phyloP scores from a whole-genome alignment of 495 filamentous ascomycete species.

The Penicillium soppii region DNA sequence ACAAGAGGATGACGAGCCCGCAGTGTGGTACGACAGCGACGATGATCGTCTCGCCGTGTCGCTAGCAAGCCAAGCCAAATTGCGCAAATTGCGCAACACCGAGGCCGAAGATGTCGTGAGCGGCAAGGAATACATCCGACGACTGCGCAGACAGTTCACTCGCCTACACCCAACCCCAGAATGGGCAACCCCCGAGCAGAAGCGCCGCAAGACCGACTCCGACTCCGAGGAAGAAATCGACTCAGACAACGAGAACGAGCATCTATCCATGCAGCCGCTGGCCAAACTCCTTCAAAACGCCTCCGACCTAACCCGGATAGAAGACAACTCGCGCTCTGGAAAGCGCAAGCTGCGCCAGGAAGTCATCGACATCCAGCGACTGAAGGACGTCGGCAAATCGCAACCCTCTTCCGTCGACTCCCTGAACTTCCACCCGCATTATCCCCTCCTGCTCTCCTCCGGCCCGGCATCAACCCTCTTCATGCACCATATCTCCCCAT shows the following conservation, averaged over 20 bases:
- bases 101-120: slow-evolving; percentile 83
- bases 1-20: slow-evolving; percentile 33
- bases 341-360: slow-evolving; percentile 77
- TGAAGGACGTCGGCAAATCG: slow-evolving; percentile 60
- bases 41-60: slow-evolving; percentile 86
- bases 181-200: slow-evolving; percentile 64
- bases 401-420: slow-evolving; percentile 76
- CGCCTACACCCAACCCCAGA: slow-evolving; percentile 75
- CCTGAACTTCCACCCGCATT: slow-evolving; percentile 82
- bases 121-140: slow-evolving; percentile 78
- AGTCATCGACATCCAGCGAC: slow-evolving; percentile 77
- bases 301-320: slow-evolving; percentile 51
- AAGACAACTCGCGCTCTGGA: slow-evolving; percentile 32
- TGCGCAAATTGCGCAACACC: slow-evolving; percentile 76
- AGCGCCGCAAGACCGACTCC: slow-evolving; percentile 54
- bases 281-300: slow-evolving; percentile 75
- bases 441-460: slow-evolving; percentile 85
- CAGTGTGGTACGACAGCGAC: slow-evolving; percentile 94
- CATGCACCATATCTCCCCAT: slow-evolving; percentile 81
- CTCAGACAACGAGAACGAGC: slow-evolving; percentile 60
- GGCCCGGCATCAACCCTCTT: slow-evolving; percentile 80
- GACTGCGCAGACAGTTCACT: slow-evolving; percentile 79
- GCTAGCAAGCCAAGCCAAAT: slow-evolving; percentile 64
- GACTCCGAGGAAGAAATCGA: slow-evolving; percentile 48
- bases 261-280: slow-evolving; percentile 69